A percentile compares a stretch with the other conserved stretches of the same genome.
These are phyloP conservation scores for Diaporthe longicolla DNA, from an alignment of 2,329 filamentous ascomycete genomes.

Conservation along the genomic window DNA sequence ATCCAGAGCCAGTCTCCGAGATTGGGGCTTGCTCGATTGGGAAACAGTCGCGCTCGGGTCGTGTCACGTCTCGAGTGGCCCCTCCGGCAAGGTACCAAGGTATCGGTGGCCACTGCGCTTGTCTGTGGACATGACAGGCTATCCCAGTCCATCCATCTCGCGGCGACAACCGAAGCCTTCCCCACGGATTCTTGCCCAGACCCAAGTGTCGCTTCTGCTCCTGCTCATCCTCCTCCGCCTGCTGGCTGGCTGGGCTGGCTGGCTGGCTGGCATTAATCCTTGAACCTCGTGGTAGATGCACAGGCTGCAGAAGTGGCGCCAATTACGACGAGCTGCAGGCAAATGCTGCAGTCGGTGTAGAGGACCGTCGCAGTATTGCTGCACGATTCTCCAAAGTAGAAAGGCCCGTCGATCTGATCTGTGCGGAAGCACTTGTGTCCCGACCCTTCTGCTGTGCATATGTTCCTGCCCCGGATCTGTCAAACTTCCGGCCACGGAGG, in stretches of 20 bases:
- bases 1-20: slow-evolving; percentile 36
- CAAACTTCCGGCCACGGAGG: slow-evolving; percentile 28
- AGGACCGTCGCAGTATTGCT: slow-evolving; percentile 38
- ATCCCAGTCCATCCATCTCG: slow-evolving; percentile 29
- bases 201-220: slow-evolving; percentile 34
- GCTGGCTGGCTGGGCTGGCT: slow-evolving; percentile 6
- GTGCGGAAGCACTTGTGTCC: slow-evolving; percentile 34
- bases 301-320: slow-evolving; percentile 34
- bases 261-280: slow-evolving; percentile 37
- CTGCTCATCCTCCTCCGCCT: slow-evolving; percentile 33
- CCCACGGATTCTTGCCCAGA: slow-evolving; percentile 32
- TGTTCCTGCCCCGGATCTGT: slow-evolving; percentile 33
- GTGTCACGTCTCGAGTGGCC: slow-evolving; percentile 35
- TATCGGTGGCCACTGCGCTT: slow-evolving; percentile 6
- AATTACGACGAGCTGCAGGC: slow-evolving; percentile 38
- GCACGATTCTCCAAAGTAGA: slow-evolving; percentile 34
- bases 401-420: slow-evolving; percentile 37
- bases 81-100: slow-evolving; percentile 8
- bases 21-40: slow-evolving; percentile 25
- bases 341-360: slow-evolving; percentile 39
- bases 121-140: slow-evolving; percentile 24
- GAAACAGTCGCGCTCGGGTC: slow-evolving; percentile 31
- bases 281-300: slow-evolving; percentile 41
- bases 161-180: slow-evolving; percentile 39
- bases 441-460: slow-evolving; percentile 27